Conservation (phyloP, 2,329 filamentous ascomycete genomes). For the Diplodia mutila region DNA sequence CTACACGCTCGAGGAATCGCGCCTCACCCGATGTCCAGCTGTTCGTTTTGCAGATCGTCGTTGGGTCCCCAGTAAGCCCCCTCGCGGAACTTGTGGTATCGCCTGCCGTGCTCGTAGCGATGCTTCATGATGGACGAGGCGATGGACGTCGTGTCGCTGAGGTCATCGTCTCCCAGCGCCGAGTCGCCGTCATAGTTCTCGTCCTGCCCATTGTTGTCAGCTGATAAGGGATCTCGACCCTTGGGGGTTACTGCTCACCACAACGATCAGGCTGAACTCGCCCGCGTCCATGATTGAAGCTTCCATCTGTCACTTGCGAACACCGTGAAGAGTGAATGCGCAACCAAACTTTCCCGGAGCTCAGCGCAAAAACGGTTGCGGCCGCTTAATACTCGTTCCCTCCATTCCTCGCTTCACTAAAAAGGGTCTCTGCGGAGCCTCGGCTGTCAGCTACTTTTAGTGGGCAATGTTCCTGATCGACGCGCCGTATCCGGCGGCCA, state of each 20-base stretch:
- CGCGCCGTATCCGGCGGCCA: not conserved
- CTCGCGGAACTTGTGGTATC: slow-evolving; percentile 20
- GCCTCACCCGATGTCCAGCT: slow-evolving; percentile 46
- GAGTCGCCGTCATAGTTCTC: not conserved
- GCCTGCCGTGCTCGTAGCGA: slow-evolving; percentile 31
- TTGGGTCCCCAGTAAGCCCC: slow-evolving; percentile 42
- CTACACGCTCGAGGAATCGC: not conserved
- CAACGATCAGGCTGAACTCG: not conserved
- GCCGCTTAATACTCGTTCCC: too few relatives aligned
- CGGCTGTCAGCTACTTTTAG: not conserved
- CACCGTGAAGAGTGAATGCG: too few relatives aligned
- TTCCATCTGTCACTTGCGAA: too few relatives aligned
- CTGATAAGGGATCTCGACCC: too few relatives aligned
- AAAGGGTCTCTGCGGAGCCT: not conserved
- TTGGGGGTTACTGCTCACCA: too few relatives aligned
- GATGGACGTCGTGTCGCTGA: slow-evolving; percentile 16
- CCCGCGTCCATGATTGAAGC: not conserved
- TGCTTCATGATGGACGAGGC: slow-evolving; percentile 35
- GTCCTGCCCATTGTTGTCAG: not conserved
- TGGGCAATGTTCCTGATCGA: not conserved
- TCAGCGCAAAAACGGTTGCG: too few relatives aligned
- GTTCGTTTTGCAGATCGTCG: slow-evolving; percentile 48
- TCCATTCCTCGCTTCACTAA: not conserved
- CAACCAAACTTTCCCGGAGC: too few relatives aligned
- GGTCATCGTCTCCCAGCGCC: not conserved